These are phyloP conservation scores for Diaporthe nobilis DNA, from an alignment of 2,329 filamentous ascomycete genomes.

Conservation along the genomic window DNA sequence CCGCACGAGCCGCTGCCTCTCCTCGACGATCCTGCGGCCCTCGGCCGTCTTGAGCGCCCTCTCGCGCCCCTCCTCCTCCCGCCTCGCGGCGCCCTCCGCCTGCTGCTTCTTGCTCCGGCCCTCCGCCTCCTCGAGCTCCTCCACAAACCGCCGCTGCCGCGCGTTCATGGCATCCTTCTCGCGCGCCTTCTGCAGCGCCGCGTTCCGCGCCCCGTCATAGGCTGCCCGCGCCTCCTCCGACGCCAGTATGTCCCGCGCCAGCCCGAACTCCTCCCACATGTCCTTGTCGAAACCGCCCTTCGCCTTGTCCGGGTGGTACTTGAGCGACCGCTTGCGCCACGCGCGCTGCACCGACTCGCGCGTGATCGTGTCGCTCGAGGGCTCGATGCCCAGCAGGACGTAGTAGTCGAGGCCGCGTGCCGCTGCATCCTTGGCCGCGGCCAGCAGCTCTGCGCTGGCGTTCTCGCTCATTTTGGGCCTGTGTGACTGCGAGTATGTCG, in stretches of 20 bases:
- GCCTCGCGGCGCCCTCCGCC: conserved; percentile 49
- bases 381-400: conserved; percentile 77
- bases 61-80: conserved; percentile 48
- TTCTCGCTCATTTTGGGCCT: conserved; percentile 39
- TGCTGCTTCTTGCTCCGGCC: conserved; percentile 73
- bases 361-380: conserved; percentile 69
- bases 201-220: conserved; percentile 84
- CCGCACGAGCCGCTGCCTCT: conserved; percentile 56
- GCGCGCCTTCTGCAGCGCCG: conserved; percentile 76
- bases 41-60: conserved; percentile 52
- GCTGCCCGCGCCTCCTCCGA: conserved; percentile 78
- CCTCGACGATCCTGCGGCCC: conserved; percentile 54
- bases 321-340: conserved; percentile 88
- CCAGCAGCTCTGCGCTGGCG: conserved; percentile 62
- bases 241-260: conserved; percentile 87
- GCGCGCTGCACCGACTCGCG: conserved; percentile 77
- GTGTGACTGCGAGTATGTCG: background rate
- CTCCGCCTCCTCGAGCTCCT: conserved; percentile 87
- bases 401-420: conserved; percentile 81
- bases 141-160: conserved; percentile 81
- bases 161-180: conserved; percentile 82
- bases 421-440: conserved; percentile 71
- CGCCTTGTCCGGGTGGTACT: conserved; percentile 95
- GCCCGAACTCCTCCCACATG: conserved; percentile 88
- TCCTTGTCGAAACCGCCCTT: conserved; percentile 80